Evolutionary conservation across 176 grass and related monocot genomes (phyloP).

Genomic region (Triticum urartu): DNA sequence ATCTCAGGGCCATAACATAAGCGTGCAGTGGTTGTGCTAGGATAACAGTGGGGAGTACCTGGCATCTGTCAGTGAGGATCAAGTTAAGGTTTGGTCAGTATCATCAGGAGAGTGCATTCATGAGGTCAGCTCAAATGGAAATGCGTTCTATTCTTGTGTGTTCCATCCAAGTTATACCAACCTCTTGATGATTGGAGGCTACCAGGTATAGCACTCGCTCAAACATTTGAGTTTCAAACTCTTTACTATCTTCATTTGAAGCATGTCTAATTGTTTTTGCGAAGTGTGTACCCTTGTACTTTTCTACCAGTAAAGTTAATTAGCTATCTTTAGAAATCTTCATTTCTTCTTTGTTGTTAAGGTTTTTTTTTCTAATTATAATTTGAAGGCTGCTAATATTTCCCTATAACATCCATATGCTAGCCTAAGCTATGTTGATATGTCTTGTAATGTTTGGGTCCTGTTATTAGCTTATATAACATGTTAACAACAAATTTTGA

Average conservation of each 20-base stretch:
- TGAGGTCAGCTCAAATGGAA: slow-evolving; percentile 85
- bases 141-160: slow-evolving; percentile 90
- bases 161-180: slow-evolving; percentile 85
- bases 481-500: background rate
- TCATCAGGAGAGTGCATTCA: slow-evolving; percentile 80
- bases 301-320: slow-evolving; percentile 2
- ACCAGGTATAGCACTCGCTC: slow-evolving; percentile 64
- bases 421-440: background rate
- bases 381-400: background rate
- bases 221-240: background rate
- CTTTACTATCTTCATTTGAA: background rate
- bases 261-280: background rate
- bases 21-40: slow-evolving; percentile 92
- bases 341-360: background rate
- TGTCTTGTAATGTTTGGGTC: background rate
- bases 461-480: too few species aligned
- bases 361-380: background rate
- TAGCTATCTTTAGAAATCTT: background rate
- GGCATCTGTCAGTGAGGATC: slow-evolving; percentile 89
- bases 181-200: slow-evolving; percentile 88
- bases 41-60: slow-evolving; percentile 78
- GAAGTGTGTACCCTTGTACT: too few species aligned
- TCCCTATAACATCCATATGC: background rate
- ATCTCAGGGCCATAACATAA: slow-evolving; percentile 66
- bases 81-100: slow-evolving; percentile 92